Evolutionary conservation across 1,284 basidiomycete species (phyloP), one percentile per base, ranked within the genome.

Genomic region (Microbotryomycetes sp.): DNA sequence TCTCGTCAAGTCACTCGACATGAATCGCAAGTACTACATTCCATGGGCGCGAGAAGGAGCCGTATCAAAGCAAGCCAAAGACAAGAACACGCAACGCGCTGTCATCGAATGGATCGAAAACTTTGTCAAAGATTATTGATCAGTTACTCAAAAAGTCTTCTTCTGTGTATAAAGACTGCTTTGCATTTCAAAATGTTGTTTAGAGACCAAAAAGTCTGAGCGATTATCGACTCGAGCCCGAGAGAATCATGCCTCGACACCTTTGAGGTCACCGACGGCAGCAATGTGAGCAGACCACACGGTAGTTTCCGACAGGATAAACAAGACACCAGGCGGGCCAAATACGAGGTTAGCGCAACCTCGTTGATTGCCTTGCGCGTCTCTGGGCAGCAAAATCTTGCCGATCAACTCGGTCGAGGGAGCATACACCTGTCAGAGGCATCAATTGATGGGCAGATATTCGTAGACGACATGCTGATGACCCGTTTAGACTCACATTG

Each of bases 281-380:
- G 73, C 77, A 42, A 88, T 81, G 54, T 82, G 78, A 4, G 82
- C 86, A 23, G 86, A 75, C 71, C 81, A 88, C 15, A 88, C 76
- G 62, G 80, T 79, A 15, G 83, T 86, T 74, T 88, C 86, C 0
- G 82, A 84, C 64, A 86, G 73, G 62, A 89, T 84, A 36, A 88
- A 79, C 49, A 88, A 79, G 14, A 82, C 76, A 2, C 83, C 83
- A 60, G 80, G 75, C 0, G 82, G 82, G 0, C 85, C 85, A 71
- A 89, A 89, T 14, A 83, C 80, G 77, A 85, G 78, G 72, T 89
- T 86, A 28, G 86, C 81, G 48, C 36, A 48, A 4, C 22, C 62
- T 14, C 51, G 70, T 70, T 83, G 82, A 81, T 83, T 88, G 2
- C 89, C 85, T 76, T 84, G 68, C 29, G 49, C 46, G 22, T 30